A percentile compares a stretch with the other conserved stretches of the same genome.
These are phyloP conservation scores for Eucalyptus marginata DNA, from an alignment of 345 rosid species.

Conservation along the genomic window DNA sequence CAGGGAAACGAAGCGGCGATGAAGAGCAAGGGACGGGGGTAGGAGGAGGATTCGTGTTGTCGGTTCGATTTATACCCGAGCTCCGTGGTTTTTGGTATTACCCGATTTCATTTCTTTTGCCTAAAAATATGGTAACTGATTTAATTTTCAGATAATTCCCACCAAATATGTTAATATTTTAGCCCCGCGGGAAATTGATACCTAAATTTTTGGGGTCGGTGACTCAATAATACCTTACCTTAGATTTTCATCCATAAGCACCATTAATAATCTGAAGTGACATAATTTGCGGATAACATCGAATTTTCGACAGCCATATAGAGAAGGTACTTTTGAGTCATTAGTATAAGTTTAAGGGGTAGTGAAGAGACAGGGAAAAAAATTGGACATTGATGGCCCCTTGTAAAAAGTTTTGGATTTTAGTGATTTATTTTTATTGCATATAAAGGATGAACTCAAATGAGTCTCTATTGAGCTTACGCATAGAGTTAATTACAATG, in stretches of 20 bases:
- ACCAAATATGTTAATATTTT: not conserved
- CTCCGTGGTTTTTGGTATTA: not conserved
- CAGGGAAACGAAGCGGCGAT: not conserved
- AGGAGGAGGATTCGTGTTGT: not conserved
- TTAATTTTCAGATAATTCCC: not conserved
- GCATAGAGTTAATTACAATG: not conserved
- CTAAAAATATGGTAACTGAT: not conserved
- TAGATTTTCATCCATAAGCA: not conserved
- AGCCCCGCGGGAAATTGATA: not conserved
- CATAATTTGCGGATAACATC: not conserved
- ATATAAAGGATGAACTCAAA: not conserved
- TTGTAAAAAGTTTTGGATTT: not conserved
- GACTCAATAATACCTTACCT: not conserved
- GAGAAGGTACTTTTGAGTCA: not conserved
- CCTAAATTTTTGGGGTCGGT: not conserved
- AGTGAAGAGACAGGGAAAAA: fast-evolving
- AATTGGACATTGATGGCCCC: not conserved
- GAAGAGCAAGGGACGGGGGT: not conserved
- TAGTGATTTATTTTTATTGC: not conserved
- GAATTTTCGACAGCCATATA: not conserved
- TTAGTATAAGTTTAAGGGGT: not conserved
- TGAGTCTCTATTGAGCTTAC: not conserved
- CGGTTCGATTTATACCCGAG: not conserved
- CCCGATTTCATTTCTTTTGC: not conserved
- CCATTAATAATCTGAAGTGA: not conserved